Evolutionary conservation across 1,139 yeast species (phyloP).

Genomic region (Scheffersomyces titani): DNA sequence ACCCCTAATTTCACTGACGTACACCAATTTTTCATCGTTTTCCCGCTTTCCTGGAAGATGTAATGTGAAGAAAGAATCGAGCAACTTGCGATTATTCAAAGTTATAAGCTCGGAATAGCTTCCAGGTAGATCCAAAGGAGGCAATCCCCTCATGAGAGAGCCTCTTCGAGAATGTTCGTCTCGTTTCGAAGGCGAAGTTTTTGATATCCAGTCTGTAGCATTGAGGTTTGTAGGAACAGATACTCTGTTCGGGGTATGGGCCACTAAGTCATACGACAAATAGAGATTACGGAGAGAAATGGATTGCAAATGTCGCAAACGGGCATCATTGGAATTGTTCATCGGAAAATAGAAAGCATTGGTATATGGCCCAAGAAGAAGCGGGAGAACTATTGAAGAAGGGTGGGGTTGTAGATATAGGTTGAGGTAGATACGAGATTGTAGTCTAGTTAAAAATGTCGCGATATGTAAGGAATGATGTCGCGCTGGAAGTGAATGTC

Average conservation of each 20-base stretch:
- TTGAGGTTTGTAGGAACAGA: not conserved
- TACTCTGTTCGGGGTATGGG: not conserved
- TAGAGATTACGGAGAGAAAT: slow-evolving; percentile 19
- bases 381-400: not conserved
- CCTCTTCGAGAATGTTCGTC: slow-evolving; percentile 9
- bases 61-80: slow-evolving; percentile 31
- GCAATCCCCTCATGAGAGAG: slow-evolving; percentile 8
- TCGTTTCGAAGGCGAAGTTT: not conserved
- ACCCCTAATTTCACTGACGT: slow-evolving; percentile 36
- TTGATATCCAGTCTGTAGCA: not conserved
- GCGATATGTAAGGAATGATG: not conserved
- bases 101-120: slow-evolving; percentile 12
- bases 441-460: not conserved
- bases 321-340: slow-evolving; percentile 7
- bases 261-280: slow-evolving; percentile 2
- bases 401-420: not conserved
- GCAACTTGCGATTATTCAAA: slow-evolving; percentile 14
- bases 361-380: not conserved
- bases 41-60: slow-evolving; percentile 16
- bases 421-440: not conserved
- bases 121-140: slow-evolving; percentile 12
- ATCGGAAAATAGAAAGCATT: slow-evolving; percentile 1
- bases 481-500: not conserved
- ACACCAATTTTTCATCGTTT: slow-evolving; percentile 20
- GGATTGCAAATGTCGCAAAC: slow-evolving; percentile 12